phyloP scores from a whole-genome alignment of 2,329 filamentous ascomycete genomes.

The Trichoderma citrinoviride region DNA sequence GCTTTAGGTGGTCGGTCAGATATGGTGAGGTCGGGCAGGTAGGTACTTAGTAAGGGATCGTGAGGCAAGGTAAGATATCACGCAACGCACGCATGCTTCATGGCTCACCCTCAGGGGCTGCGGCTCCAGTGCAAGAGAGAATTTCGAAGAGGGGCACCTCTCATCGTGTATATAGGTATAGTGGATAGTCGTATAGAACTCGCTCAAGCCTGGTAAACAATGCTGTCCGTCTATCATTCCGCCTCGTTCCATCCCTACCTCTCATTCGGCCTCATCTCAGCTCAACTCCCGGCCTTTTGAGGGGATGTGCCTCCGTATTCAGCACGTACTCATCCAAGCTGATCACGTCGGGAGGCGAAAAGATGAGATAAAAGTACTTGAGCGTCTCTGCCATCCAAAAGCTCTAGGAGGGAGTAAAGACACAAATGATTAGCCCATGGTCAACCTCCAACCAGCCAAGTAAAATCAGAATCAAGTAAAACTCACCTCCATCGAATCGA shows the following conservation, averaged over 20 bases:
- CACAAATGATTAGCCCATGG: not conserved
- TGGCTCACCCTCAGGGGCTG: not conserved
- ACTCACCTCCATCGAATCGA: slow-evolving; percentile 60
- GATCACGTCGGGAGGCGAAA: slow-evolving; percentile 61
- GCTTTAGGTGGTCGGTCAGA: too few relatives aligned
- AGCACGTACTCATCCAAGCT: slow-evolving; percentile 67
- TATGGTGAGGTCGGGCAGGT: too few relatives aligned
- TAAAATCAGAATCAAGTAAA: slow-evolving; percentile 10
- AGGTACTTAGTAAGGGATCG: too few relatives aligned
- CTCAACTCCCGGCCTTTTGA: slow-evolving; percentile 5
- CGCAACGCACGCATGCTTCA: not conserved
- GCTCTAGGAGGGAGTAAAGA: slow-evolving; percentile 46
- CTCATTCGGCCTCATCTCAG: not conserved
- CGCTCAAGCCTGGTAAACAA: not conserved
- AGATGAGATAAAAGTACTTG: slow-evolving; percentile 74
- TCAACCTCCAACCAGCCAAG: not conserved
- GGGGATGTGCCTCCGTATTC: slow-evolving; percentile 53
- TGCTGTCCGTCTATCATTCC: not conserved
- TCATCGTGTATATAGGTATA: not conserved
- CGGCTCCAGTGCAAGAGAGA: not conserved
- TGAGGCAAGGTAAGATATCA: too few relatives aligned
- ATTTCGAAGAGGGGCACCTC: too few relatives aligned
- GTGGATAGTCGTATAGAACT: not conserved
- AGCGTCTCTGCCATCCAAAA: slow-evolving; percentile 73
- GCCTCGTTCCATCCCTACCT: not conserved